Percentiles rank a stretch among this genome's conserved stretches.
phyloP scores from a whole-genome alignment of 1,139 yeast species.

The Hemisphaericaspora xylanilytica region DNA sequence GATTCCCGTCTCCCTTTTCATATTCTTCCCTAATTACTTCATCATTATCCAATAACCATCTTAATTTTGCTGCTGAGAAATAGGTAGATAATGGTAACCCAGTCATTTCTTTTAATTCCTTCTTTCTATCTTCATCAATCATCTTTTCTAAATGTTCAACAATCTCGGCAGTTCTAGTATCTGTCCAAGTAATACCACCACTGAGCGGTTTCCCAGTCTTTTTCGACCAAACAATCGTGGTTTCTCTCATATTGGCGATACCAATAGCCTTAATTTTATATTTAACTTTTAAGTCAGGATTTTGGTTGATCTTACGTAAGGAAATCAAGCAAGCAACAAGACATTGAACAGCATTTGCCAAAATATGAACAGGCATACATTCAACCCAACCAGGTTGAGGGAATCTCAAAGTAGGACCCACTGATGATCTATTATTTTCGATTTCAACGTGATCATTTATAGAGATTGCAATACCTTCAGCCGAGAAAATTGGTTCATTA shows the following conservation, averaged over 20 bases:
- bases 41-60: slow-evolving; percentile 86
- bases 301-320: slow-evolving; percentile 56
- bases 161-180: slow-evolving; percentile 77
- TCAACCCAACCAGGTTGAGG: slow-evolving; percentile 93
- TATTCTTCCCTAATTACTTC: slow-evolving; percentile 67
- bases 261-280: slow-evolving; percentile 69
- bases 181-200: slow-evolving; percentile 96
- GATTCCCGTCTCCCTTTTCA: slow-evolving; percentile 65
- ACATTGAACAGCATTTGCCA: slow-evolving; percentile 81
- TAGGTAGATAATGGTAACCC: slow-evolving; percentile 91
- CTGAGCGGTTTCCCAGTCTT: slow-evolving; percentile 79
- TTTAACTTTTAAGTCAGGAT: slow-evolving; percentile 46
- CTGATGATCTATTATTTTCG: slow-evolving; percentile 53
- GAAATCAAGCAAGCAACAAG: slow-evolving; percentile 62
- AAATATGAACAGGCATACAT: slow-evolving; percentile 83
- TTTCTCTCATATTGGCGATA: slow-evolving; percentile 93
- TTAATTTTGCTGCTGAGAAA: slow-evolving; percentile 85
- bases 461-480: slow-evolving; percentile 71
- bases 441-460: slow-evolving; percentile 58
- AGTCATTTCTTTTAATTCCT: slow-evolving; percentile 60
- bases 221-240: slow-evolving; percentile 87
- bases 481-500: slow-evolving; percentile 61
- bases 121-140: slow-evolving; percentile 58
- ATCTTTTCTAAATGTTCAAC: slow-evolving; percentile 63
- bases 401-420: slow-evolving; percentile 69